Percentiles rank a stretch among this genome's conserved stretches.
These are phyloP conservation scores for Rugonectria rugulosa DNA, from an alignment of 2,329 filamentous ascomycete genomes.

Conservation along the genomic window DNA sequence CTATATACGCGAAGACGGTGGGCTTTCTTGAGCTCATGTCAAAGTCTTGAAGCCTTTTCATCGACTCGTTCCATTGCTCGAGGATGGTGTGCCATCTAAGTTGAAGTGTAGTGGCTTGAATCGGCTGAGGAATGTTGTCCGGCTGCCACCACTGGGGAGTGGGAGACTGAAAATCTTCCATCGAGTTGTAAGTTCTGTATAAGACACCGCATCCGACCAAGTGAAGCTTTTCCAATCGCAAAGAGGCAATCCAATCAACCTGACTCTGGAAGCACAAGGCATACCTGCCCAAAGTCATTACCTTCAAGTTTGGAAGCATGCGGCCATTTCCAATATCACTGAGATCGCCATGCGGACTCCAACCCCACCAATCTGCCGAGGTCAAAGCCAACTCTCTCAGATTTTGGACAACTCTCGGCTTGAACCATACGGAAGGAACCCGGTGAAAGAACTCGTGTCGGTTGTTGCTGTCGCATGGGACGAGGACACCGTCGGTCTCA, in stretches of 20 bases:
- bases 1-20: neutral
- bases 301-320: slow-evolving; percentile 46
- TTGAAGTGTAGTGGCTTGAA: neutral
- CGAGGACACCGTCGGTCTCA: too few relatives aligned
- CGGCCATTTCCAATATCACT: neutral
- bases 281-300: slow-evolving; percentile 49
- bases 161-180: neutral
- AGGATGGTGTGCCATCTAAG: neutral
- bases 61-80: neutral
- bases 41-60: neutral
- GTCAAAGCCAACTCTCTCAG: too few relatives aligned
- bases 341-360: neutral
- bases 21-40: neutral
- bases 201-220: slow-evolving; percentile 39
- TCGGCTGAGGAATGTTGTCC: neutral
- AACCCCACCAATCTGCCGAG: neutral
- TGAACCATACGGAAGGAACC: too few relatives aligned
- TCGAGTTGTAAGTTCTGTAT: neutral
- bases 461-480: too few relatives aligned
- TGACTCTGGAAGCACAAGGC: slow-evolving; percentile 52
- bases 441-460: too few relatives aligned
- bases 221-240: slow-evolving; percentile 49
- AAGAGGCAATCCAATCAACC: slow-evolving; percentile 51
- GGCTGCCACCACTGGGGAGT: slow-evolving; percentile 1
- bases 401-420: slow-evolving; percentile 40